Evolutionary conservation across 1,139 yeast species (phyloP).

Genomic region (Suhomyces guaymorum): DNA sequence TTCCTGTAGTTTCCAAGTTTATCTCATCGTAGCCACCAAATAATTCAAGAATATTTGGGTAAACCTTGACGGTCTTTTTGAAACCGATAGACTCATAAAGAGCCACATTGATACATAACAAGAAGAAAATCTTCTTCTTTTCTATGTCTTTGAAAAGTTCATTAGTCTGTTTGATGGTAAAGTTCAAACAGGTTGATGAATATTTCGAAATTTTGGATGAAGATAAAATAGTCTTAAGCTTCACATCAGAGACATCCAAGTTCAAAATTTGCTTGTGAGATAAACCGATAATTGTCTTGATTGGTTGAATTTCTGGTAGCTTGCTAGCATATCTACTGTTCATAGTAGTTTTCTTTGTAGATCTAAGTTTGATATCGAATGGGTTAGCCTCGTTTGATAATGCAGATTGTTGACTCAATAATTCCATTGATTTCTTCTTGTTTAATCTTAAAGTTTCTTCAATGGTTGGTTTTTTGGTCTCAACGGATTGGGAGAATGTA

Average conservation of each 20-base stretch:
- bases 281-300: slow-evolving; percentile 44
- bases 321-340: slow-evolving; percentile 34
- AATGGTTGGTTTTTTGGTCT: slow-evolving; percentile 13
- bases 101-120: slow-evolving; percentile 40
- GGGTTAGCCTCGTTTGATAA: slow-evolving; percentile 19
- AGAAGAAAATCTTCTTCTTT: slow-evolving; percentile 30
- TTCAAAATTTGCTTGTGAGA: slow-evolving; percentile 39
- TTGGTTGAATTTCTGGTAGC: slow-evolving; percentile 38
- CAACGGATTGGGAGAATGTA: slow-evolving; percentile 6
- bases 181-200: slow-evolving; percentile 31
- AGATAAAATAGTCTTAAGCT: slow-evolving; percentile 39
- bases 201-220: slow-evolving; percentile 36
- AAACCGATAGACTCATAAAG: slow-evolving; percentile 43
- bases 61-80: slow-evolving; percentile 27
- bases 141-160: slow-evolving; percentile 30
- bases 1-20: slow-evolving; percentile 36
- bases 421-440: slow-evolving; percentile 18
- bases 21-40: slow-evolving; percentile 38
- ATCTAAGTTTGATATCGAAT: slow-evolving; percentile 33
- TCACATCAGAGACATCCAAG: slow-evolving; percentile 39
- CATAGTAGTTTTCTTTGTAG: slow-evolving; percentile 31
- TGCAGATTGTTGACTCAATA: slow-evolving; percentile 13
- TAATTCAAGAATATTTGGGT: slow-evolving; percentile 33
- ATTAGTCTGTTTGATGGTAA: slow-evolving; percentile 29
- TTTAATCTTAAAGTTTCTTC: slow-evolving; percentile 18